Evolutionary conservation across 2,329 filamentous ascomycete species (phyloP).

Genomic region (Trichoderma koningii): DNA sequence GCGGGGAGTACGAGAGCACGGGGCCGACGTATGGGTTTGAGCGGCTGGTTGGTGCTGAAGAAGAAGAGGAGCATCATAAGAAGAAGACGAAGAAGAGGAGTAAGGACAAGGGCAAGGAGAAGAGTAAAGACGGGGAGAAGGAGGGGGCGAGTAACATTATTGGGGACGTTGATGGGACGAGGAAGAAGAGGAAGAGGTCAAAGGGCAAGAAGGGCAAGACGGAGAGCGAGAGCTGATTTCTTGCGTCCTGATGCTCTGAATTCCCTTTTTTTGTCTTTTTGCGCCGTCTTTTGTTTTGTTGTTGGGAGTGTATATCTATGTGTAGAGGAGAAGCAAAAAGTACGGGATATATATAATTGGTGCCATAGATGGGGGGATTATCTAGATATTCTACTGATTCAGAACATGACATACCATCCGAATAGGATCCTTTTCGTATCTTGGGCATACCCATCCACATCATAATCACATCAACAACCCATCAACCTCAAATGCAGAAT

Average conservation of each 20-base stretch:
- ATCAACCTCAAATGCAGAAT: neutral
- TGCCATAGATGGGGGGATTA: neutral
- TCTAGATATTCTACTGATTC: neutral
- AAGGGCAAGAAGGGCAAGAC: constrained; percentile 43
- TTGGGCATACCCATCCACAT: neutral
- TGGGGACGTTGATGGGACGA: constrained; percentile 36
- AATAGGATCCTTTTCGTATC: no score
- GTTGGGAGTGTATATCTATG: neutral
- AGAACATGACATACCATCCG: no score
- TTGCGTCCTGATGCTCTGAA: neutral
- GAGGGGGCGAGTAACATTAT: constrained; percentile 37
- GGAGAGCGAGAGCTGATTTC: neutral
- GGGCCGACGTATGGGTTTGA: constrained; percentile 63
- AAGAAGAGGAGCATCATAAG: constrained; percentile 19
- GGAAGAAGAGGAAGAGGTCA: constrained; percentile 56
- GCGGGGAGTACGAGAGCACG: constrained; percentile 56
- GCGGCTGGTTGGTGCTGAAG: constrained; percentile 36
- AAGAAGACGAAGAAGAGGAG: constrained; percentile 26
- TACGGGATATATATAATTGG: constrained; percentile 8
- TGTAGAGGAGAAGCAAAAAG: neutral
- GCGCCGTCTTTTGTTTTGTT: neutral
- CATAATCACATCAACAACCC: neutral
- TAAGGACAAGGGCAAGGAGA: neutral
- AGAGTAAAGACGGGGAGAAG: constrained; percentile 20
- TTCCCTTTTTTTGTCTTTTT: neutral